These are phyloP conservation scores for Xylariaceae sp. DNA, from an alignment of 2,329 filamentous ascomycete species.

Conservation along the genomic window DNA sequence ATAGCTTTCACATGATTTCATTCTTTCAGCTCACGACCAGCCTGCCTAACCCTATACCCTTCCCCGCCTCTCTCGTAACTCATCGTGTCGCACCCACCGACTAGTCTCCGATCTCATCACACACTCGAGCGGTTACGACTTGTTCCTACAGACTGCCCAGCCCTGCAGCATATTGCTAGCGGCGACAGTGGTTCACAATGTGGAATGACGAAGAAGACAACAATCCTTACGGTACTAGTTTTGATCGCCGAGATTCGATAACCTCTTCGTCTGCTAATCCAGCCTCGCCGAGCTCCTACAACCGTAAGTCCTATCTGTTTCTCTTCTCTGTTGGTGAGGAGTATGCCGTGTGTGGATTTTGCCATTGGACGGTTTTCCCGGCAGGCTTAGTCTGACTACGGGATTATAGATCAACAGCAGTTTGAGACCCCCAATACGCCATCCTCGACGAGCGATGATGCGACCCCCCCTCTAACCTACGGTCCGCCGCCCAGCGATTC, in stretches of 20 bases:
- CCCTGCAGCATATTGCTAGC: slow-evolving; percentile 13
- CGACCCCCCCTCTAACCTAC: slow-evolving; percentile 40
- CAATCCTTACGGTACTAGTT: slow-evolving; percentile 89
- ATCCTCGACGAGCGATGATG: slow-evolving; percentile 64
- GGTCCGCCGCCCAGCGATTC: slow-evolving; percentile 38
- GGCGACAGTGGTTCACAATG: slow-evolving; percentile 53
- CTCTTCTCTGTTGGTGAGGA: slow-evolving; percentile 9
- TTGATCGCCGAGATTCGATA: slow-evolving; percentile 79
- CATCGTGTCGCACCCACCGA: slow-evolving; percentile 15
- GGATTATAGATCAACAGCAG: slow-evolving; percentile 45
- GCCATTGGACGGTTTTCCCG: slow-evolving; percentile 34
- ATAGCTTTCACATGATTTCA: slow-evolving; percentile 1
- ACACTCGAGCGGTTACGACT: slow-evolving; percentile 2
- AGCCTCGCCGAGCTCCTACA: slow-evolving; percentile 54
- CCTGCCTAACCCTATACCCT: slow-evolving; percentile 16
- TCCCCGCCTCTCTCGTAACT: slow-evolving; percentile 26
- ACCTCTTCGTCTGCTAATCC: slow-evolving; percentile 64
- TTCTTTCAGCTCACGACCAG: slow-evolving; percentile 5
- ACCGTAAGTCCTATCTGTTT: slow-evolving; percentile 47
- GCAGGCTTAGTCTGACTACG: slow-evolving; percentile 45
- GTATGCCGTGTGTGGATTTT: slow-evolving; percentile 38
- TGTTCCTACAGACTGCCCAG: slow-evolving; percentile 4
- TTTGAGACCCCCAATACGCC: slow-evolving; percentile 69
- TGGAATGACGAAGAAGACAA: slow-evolving; percentile 97
- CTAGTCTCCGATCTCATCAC: slow-evolving; percentile 15